Evolutionary conservation across 345 rosid species (phyloP), one percentile per base, ranked within the genome.

Genomic region (Eutrema japonicum): DNA sequence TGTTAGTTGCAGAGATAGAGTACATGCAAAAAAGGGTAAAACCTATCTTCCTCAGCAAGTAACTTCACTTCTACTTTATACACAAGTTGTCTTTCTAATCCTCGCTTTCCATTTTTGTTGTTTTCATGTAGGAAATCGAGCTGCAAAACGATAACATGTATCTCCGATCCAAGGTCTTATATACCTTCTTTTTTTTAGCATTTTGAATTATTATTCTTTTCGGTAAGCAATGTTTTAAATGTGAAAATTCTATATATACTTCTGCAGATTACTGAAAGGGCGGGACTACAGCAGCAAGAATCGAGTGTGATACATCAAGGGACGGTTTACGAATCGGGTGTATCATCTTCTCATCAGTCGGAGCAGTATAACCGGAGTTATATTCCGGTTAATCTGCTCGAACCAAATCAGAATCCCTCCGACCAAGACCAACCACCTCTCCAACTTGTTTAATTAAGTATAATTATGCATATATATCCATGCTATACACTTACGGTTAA

Each of bases 11-110:
- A 4, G 99, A 95, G 82, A 88, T 95, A 16, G 99, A 87, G 76
- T 87, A 82, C 80, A 91, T 95, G 99, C 96, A 95, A 79, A 95
- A 88, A 82, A 81, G 96, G 91, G 97, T 91, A 80, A 58, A 56
- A 2, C 60, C 43, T 76, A 36, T 47, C 70, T 62, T 62, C 62
- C 27, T 66, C 54, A 37, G 51, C 40, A 67, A 41, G 66, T 63
- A 54, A 40, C 45, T 26, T 4, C 58, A 56, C 59, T 52, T 49
- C 16, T 64, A 65, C 50, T 66, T 12, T 29, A 1, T 37, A 2
- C 27, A 48, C 8, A 56, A 7, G 16, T 36, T 43, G 27, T 30
- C 29, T 29, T 41, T 64, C 12, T 5, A 7, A 26, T 52, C 59
- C 11, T 54, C 22, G 4, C 6, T 46, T 7, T 26, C 4, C 6